Conservation (phyloP, 805 yeast species). For the Wickerhamomyces sydowiorum region DNA sequence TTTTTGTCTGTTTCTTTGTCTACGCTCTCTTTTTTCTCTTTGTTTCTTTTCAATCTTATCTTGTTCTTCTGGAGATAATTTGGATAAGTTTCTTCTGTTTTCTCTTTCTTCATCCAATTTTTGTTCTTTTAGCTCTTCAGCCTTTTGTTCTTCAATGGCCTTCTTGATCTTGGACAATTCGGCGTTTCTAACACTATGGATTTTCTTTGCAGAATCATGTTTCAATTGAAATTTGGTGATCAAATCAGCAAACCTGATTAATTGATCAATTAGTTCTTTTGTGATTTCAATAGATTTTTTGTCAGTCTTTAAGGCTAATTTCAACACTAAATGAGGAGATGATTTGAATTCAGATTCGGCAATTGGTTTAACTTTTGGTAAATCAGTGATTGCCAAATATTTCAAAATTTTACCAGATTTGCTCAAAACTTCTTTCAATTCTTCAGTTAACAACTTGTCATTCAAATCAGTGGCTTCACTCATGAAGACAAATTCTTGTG, state of each 20-base stretch:
- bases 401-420: slow-evolving; percentile 45
- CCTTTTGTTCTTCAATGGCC: slow-evolving; percentile 55
- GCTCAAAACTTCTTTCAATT: slow-evolving; percentile 38
- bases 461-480: slow-evolving; percentile 81
- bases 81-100: slow-evolving; percentile 51
- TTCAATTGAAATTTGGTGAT: slow-evolving; percentile 54
- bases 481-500: slow-evolving; percentile 79
- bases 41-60: slow-evolving; percentile 73
- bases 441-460: slow-evolving; percentile 49
- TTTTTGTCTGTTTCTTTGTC: slow-evolving; percentile 59
- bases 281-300: slow-evolving; percentile 44
- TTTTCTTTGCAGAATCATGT: slow-evolving; percentile 71
- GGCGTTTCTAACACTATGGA: slow-evolving; percentile 67
- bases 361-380: slow-evolving; percentile 67
- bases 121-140: slow-evolving; percentile 65
- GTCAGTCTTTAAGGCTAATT: slow-evolving; percentile 45
- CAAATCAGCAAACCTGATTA: slow-evolving; percentile 49
- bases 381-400: slow-evolving; percentile 78
- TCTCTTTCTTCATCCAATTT: slow-evolving; percentile 65
- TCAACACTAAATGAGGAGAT: slow-evolving; percentile 44
- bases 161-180: slow-evolving; percentile 70
- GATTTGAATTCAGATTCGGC: slow-evolving; percentile 50
- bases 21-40: slow-evolving; percentile 75
- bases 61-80: slow-evolving; percentile 71
- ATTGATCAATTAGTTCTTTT: slow-evolving; percentile 44